Base-by-base conservation (phyloP, 2,329 filamentous ascomycete genomes). In the Verticillium nubilum region DNA sequence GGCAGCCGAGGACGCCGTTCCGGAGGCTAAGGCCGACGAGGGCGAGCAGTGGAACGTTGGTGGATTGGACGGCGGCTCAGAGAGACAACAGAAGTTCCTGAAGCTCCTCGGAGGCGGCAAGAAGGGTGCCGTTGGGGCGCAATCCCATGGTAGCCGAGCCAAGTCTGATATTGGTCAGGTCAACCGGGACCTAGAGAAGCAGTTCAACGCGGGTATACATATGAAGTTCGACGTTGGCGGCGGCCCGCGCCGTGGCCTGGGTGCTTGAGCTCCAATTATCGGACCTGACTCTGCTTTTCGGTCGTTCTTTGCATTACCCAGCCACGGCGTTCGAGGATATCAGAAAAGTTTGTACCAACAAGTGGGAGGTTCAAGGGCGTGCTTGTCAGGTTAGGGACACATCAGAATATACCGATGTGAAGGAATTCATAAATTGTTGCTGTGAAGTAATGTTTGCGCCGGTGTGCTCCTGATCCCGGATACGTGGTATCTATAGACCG, bases 201-300 rank as follows among this genome's bases (percentile, higher is more conserved):
- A 86, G 65, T 86, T 82, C 61, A 78, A 84, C 61, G 72, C 73
- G 10, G 83, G 84, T 28, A 83, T 86, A 70, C 78, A 76, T 66
- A 78, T 80, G 73, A 86, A 86, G 73, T 75, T 78, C 29, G 82
- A 83, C 52, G 74, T 72, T 23, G 76, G 77, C 27, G 76, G 76
- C 35, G 78, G 80, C 67, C 42, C 42, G n/a, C 77, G 76, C 60
- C 78, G 75, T 54, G 83, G 83, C 2, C 74, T 86, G 12, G 83
- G 83, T 23, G 82, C 81, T 25, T 47, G 12, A 47, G 42, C n/a
- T 23, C 12, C n/a, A 28, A 82, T 72, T 70, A 52, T 27, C 19
- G 4, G 15, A 35, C 52, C 42, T 23, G 27, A 29, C 17, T 26
- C 52, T 57, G 29, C n/a, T 12, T 47, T 47, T 47, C 42, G 42